These are phyloP conservation scores for Kurtzmaniella quercitrusa DNA, from an alignment of 1,139 yeast species.

Conservation along the genomic window DNA sequence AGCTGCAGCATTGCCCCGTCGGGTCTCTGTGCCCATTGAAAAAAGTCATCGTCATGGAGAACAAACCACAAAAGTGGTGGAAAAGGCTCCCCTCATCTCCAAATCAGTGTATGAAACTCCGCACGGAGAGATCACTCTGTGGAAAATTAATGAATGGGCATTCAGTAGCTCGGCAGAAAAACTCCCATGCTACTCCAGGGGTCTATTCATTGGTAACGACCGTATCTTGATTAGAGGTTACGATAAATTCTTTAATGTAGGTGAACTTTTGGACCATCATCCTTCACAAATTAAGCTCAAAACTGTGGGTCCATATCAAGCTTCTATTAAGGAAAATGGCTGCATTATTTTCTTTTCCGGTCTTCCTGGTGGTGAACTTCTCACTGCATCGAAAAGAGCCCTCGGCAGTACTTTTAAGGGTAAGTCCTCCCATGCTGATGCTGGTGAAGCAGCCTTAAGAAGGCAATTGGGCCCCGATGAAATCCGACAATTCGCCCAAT, in stretches of 20 bases:
- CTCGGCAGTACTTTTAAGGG: background rate
- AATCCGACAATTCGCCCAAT: conserved; percentile 49
- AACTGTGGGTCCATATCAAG: conserved; percentile 73
- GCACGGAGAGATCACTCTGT: conserved; percentile 16
- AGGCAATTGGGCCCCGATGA: conserved; percentile 26
- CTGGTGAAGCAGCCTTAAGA: conserved; percentile 40
- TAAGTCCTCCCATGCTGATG: conserved; percentile 60
- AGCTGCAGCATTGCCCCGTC: background rate
- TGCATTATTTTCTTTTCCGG: conserved; percentile 86
- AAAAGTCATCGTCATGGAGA: background rate
- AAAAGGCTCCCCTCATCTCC: background rate
- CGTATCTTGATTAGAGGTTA: conserved; percentile 79
- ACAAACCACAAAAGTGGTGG: background rate
- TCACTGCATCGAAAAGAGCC: conserved; percentile 74
- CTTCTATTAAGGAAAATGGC: conserved; percentile 88
- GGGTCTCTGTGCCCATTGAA: background rate
- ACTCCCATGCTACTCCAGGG: conserved; percentile 78
- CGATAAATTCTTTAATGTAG: conserved; percentile 86
- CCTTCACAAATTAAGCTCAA: conserved; percentile 11
- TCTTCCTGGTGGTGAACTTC: conserved; percentile 61
- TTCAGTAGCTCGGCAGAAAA: conserved; percentile 45
- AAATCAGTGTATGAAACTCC: background rate
- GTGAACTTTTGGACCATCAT: conserved; percentile 54
- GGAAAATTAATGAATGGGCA: conserved; percentile 93
- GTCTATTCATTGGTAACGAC: conserved; percentile 62